A percentile compares a stretch with the other conserved stretches of the same genome.
Evolutionary conservation across 2,329 filamentous ascomycete genomes (phyloP).

Genomic region (Trichophaea hybrida): DNA sequence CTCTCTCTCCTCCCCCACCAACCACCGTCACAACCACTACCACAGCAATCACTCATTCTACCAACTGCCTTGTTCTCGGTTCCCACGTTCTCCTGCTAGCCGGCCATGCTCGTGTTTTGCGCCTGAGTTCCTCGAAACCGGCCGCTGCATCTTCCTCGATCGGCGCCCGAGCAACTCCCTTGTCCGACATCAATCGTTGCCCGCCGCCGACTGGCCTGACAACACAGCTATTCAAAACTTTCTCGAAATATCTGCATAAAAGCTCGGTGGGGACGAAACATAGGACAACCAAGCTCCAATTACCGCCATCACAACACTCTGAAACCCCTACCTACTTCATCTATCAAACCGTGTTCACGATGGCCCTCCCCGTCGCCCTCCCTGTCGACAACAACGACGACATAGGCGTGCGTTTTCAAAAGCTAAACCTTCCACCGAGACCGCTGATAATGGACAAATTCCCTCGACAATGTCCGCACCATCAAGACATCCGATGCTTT

Average conservation of each 20-base stretch:
- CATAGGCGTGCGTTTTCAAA: slow-evolving; percentile 21
- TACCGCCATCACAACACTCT: background rate
- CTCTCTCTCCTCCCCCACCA: slow-evolving; percentile 1
- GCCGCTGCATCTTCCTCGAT: slow-evolving; percentile 1
- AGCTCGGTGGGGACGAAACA: background rate
- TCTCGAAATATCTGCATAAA: background rate
- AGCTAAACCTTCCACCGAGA: slow-evolving; percentile 18
- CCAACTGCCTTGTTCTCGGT: background rate
- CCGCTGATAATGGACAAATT: slow-evolving; percentile 19
- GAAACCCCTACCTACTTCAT: background rate
- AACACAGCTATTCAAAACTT: background rate
- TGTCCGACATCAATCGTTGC: background rate
- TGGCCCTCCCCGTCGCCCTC: slow-evolving; percentile 21
- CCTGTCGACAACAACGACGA: slow-evolving; percentile 18
- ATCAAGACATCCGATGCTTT: slow-evolving; percentile 9
- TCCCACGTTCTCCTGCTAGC: background rate
- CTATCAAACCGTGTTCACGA: slow-evolving; percentile 1
- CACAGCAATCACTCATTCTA: background rate
- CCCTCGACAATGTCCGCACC: background rate
- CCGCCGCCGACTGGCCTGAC: background rate
- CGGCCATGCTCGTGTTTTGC: slow-evolving; percentile 1
- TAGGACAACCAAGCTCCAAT: background rate
- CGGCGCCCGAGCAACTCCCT: slow-evolving; percentile 1
- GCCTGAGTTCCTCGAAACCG: background rate
- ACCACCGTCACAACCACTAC: background rate